A percentile compares a stretch with the other conserved stretches of the same genome.
Evolutionary conservation across 371 early-diverging fungal species (phyloP).

Genomic region (Blastocladiella emersonii): DNA sequence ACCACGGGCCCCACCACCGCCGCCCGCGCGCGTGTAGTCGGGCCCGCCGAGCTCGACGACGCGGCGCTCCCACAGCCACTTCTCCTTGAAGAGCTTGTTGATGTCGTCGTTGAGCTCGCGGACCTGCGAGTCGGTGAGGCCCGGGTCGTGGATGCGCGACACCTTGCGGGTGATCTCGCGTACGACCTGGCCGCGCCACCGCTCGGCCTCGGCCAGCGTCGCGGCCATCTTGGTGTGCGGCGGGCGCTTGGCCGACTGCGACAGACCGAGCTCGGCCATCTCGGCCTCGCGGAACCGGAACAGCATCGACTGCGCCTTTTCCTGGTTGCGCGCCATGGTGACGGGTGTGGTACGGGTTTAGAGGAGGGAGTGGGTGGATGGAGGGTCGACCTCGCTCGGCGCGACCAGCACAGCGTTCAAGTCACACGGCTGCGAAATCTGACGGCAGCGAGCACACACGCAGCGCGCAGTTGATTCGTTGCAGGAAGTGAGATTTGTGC

Average conservation of each 20-base stretch:
- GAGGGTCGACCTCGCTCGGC: no score
- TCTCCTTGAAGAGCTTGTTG: conserved; percentile 82
- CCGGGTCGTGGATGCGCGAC: conserved; percentile 74
- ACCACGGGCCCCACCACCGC: conserved; percentile 26
- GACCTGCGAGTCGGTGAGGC: conserved; percentile 75
- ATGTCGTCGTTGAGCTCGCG: conserved; percentile 91
- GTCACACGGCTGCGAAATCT: no score
- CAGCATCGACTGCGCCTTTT: conserved; percentile 79
- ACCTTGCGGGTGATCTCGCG: conserved; percentile 76
- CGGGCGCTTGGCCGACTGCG: conserved; percentile 54
- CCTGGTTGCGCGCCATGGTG: conserved; percentile 79
- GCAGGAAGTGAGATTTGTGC: no score
- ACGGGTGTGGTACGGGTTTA: no score
- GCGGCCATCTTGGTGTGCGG: conserved; percentile 51
- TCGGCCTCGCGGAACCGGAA: conserved; percentile 91
- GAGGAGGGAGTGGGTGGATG: no score
- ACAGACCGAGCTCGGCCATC: conserved; percentile 65
- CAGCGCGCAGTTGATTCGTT: no score
- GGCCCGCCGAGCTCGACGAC: conserved; percentile 90
- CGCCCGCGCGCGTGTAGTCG: conserved; percentile 42
- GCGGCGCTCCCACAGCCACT: conserved; percentile 80
- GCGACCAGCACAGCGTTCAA: no score
- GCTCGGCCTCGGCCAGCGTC: conserved; percentile 62
- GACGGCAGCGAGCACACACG: no score
- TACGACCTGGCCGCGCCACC: conserved; percentile 78